Evolutionary conservation across 1,284 basidiomycete genomes (phyloP).

Genomic region (Tilletia horrida): DNA sequence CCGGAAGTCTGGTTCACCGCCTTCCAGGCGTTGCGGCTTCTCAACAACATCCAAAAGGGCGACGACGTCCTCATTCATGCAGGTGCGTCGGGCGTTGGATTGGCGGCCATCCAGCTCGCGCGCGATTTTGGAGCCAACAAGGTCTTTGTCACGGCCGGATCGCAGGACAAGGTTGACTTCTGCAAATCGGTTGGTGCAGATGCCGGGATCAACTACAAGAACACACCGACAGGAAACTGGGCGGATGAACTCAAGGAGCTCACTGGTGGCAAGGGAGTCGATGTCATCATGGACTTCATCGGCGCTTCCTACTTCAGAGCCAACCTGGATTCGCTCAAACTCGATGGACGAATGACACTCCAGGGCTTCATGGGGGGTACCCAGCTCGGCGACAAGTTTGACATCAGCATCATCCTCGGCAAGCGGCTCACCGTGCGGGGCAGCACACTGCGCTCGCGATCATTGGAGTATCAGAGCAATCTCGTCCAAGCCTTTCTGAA

Average conservation of each 20-base stretch:
- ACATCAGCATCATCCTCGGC: conserved; percentile 69
- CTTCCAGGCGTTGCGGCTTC: conserved; percentile 42
- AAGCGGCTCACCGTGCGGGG: conserved; percentile 88
- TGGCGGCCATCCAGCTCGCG: conserved; percentile 86
- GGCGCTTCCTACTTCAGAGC: conserved; percentile 76
- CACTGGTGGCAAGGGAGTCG: conserved; percentile 57
- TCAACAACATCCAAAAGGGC: conserved; percentile 60
- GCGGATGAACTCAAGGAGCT: conserved; percentile 61
- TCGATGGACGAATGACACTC: conserved; percentile 75
- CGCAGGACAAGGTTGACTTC: conserved; percentile 76
- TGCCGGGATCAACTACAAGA: conserved; percentile 77
- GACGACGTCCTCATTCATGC: conserved; percentile 83
- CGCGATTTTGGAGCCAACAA: conserved; percentile 64
- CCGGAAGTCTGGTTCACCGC: conserved; percentile 48
- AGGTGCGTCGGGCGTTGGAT: conserved; percentile 68
- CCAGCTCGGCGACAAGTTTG: conserved; percentile 63
- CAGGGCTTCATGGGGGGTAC: conserved; percentile 70
- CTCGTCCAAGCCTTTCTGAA: conserved; percentile 67
- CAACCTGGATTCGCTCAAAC: conserved; percentile 73
- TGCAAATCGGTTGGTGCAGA: conserved; percentile 63
- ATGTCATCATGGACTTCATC: conserved; percentile 85
- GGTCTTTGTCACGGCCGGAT: conserved; percentile 69
- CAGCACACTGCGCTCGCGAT: conserved; percentile 76
- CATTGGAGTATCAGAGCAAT: conserved; percentile 73
- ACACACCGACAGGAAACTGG: conserved; percentile 66